phyloP scores from a whole-genome alignment of 495 filamentous ascomycete species.

The Annulohypoxylon bovei region DNA sequence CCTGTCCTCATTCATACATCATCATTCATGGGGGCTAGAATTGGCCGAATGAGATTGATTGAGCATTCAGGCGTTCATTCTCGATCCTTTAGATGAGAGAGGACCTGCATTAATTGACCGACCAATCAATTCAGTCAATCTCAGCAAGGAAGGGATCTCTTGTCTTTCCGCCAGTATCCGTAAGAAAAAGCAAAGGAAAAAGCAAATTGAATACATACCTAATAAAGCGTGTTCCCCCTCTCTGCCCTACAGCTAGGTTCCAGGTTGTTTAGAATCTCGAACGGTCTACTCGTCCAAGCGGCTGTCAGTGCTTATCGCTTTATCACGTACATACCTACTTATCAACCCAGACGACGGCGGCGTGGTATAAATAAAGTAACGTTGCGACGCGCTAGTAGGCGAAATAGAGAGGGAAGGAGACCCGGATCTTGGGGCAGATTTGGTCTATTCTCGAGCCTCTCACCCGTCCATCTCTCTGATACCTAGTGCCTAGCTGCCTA shows the following conservation, averaged over 20 bases:
- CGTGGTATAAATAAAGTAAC: conserved; percentile 36
- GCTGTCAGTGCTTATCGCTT: conserved; percentile 36
- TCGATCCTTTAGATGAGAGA: conserved; percentile 34
- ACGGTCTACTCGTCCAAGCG: conserved; percentile 21
- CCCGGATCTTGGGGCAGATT: conserved; percentile 18
- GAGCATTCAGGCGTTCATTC: conserved; percentile 3
- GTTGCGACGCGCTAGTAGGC: conserved; percentile 36
- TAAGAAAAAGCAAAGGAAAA: conserved; percentile 13
- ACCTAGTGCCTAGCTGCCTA: conserved; percentile 16
- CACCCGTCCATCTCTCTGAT: conserved; percentile 7
- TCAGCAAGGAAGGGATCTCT: conserved; percentile 17
- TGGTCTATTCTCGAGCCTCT: conserved; percentile 30
- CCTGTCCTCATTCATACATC: conserved; percentile 12
- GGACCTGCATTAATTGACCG: conserved; percentile 27
- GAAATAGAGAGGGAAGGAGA: conserved; percentile 27
- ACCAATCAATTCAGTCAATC: conserved; percentile 26
- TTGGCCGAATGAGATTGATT: conserved; percentile 36
- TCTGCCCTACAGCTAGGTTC: conserved; percentile 9
- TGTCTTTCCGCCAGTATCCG: neutral
- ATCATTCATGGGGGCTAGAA: conserved; percentile 15
- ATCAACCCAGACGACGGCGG: conserved; percentile 19
- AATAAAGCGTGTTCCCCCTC: conserved; percentile 17
- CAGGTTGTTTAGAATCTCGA: no score
- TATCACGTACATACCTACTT: conserved; percentile 12
- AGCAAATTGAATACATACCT: no score